phyloP scores from a whole-genome alignment of 352 stramenopile species.

The Albugo laibachii region DNA sequence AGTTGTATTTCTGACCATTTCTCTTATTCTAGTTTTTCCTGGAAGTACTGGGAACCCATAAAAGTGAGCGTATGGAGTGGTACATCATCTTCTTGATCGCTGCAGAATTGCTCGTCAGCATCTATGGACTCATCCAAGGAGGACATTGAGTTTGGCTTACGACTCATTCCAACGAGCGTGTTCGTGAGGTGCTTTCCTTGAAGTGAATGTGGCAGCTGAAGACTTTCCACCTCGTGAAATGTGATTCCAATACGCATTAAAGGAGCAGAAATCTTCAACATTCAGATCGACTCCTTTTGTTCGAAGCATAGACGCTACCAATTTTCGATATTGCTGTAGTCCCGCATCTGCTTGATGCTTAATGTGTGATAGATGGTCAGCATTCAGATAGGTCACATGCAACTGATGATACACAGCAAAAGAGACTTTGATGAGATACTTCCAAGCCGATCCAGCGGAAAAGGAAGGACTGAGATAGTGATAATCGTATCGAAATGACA shows the following conservation, averaged over 20 bases:
- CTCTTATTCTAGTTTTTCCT: conserved; percentile 85
- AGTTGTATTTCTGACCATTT: not conserved
- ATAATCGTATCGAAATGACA: conserved; percentile 66
- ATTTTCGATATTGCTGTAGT: conserved; percentile 26
- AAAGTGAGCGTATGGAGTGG: conserved; percentile 89
- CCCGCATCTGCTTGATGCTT: conserved; percentile 17
- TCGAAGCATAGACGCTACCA: conserved; percentile 61
- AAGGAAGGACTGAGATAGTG: conserved; percentile 56
- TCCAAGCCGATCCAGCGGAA: conserved; percentile 28
- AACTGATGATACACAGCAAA: conserved; percentile 51
- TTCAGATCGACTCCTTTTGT: conserved; percentile 52
- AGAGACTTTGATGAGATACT: conserved; percentile 39
- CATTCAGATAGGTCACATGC: conserved; percentile 32
- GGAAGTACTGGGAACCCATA: conserved; percentile 91
- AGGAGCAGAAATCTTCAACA: conserved; percentile 51
- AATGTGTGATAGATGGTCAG: conserved; percentile 35
- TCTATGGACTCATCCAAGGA: conserved; percentile 38
- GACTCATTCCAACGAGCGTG: conserved; percentile 57
- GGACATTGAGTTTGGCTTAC: conserved; percentile 8
- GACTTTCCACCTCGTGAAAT: conserved; percentile 44
- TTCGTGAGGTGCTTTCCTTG: conserved; percentile 69
- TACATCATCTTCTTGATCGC: conserved; percentile 96
- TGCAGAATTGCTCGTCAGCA: conserved; percentile 84
- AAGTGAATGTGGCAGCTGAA: conserved; percentile 49
- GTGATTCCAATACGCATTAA: conserved; percentile 71